Conservation (phyloP, 345 rosid species). For the Linum trigynum region DNA sequence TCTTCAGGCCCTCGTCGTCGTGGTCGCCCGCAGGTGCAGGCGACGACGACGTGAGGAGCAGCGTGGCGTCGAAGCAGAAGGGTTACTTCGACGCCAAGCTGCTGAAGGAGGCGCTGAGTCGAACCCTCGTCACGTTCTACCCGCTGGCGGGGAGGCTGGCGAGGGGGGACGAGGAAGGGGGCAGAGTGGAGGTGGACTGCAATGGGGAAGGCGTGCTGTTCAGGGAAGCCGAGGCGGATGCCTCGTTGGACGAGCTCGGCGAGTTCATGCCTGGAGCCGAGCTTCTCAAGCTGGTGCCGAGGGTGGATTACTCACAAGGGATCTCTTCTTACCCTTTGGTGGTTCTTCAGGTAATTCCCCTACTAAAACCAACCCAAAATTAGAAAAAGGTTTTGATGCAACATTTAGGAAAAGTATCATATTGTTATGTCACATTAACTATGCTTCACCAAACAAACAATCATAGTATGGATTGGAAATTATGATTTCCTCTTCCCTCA, state of each 20-base stretch:
- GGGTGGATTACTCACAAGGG: not conserved
- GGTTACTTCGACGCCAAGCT: not conserved
- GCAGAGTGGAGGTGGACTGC: constrained; percentile 10
- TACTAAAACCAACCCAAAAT: not conserved
- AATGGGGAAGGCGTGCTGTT: constrained; percentile 8
- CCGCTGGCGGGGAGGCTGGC: constrained; percentile 18
- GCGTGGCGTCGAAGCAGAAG: no score
- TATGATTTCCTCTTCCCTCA: no score
- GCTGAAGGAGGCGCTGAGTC: constrained; percentile 12
- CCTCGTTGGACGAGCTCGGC: not conserved
- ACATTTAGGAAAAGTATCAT: no score
- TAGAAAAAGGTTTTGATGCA: no score
- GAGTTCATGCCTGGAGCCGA: not conserved
- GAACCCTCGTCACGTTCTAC: constrained; percentile 8
- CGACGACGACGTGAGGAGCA: no score
- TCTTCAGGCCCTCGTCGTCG: constrained; percentile 31
- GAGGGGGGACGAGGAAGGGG: not conserved
- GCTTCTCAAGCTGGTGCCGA: constrained; percentile 7
- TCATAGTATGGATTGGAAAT: no score
- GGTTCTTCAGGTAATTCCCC: not conserved
- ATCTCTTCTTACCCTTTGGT: constrained; percentile 7
- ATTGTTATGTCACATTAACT: no score
- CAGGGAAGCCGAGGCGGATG: constrained; percentile 10
- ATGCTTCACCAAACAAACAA: no score
- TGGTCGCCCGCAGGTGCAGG: no score